A percentile compares a stretch with the other conserved stretches of the same genome.
Conservation (phyloP, 2,329 filamentous ascomycete species). For the Clonostachys solani region DNA sequence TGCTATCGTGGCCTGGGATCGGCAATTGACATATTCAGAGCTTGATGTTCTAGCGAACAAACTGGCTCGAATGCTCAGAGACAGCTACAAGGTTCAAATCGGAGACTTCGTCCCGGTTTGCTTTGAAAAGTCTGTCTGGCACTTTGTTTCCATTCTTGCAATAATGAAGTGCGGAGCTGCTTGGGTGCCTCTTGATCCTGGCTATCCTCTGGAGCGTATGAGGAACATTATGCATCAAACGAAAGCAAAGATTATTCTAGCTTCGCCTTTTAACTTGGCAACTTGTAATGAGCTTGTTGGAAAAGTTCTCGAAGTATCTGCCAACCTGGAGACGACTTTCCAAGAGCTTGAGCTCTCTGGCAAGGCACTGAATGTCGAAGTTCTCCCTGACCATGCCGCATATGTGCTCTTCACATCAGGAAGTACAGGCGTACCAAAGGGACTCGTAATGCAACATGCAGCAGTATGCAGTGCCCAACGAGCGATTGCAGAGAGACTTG, state of each 20-base stretch:
- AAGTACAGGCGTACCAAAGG: slow-evolving; percentile 7
- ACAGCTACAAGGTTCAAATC: background rate
- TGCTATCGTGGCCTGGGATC: slow-evolving; percentile 37
- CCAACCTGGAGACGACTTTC: background rate
- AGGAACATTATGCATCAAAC: background rate
- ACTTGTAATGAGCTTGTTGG: background rate
- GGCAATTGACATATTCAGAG: slow-evolving; percentile 8
- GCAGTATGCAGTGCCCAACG: slow-evolving; percentile 6
- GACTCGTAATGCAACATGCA: slow-evolving; percentile 6
- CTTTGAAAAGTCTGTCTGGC: slow-evolving; percentile 3
- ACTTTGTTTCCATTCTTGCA: slow-evolving; percentile 2
- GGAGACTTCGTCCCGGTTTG: background rate
- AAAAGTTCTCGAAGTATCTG: background rate
- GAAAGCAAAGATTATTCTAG: slow-evolving; percentile 10
- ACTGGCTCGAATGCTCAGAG: background rate
- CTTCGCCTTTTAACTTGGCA: background rate
- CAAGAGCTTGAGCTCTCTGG: background rate
- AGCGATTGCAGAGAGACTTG: slow-evolving; percentile 9
- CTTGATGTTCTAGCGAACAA: background rate
- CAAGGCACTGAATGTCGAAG: background rate
- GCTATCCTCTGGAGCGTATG: background rate
- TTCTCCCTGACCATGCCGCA: background rate
- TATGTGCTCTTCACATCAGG: slow-evolving; percentile 9
- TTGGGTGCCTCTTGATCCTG: slow-evolving; percentile 1
- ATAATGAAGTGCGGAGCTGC: slow-evolving; percentile 2